Percentiles rank a stretch among this genome's conserved stretches.
Evolutionary conservation across 2,329 filamentous ascomycete genomes (phyloP).

Genomic region (Alternaria atra): DNA sequence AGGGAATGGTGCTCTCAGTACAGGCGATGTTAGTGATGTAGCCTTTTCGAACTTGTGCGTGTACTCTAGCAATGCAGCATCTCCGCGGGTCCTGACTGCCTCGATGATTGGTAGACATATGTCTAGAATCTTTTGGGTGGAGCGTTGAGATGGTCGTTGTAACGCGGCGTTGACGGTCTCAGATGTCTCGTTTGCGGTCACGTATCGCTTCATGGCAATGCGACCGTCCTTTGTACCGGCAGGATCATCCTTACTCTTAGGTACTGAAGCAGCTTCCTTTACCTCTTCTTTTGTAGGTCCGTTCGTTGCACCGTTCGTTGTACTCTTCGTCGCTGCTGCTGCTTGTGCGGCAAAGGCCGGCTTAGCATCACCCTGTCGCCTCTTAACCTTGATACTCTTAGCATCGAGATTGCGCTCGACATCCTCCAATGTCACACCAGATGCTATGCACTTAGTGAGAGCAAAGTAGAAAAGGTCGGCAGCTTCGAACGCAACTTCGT

Average conservation of each 20-base stretch:
- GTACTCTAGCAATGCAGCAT: slow-evolving; percentile 88
- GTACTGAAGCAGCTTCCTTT: slow-evolving; percentile 63
- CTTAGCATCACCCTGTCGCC: slow-evolving; percentile 93
- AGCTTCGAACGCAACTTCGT: slow-evolving; percentile 91
- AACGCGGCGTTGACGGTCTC: slow-evolving; percentile 76
- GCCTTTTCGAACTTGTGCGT: slow-evolving; percentile 99
- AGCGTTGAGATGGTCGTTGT: slow-evolving; percentile 90
- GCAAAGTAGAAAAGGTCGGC: slow-evolving; percentile 97
- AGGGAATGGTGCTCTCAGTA: slow-evolving; percentile 89
- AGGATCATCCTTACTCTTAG: slow-evolving; percentile 62
- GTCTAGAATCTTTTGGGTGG: slow-evolving; percentile 90
- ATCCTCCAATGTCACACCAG: slow-evolving; percentile 85
- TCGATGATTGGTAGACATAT: slow-evolving; percentile 93
- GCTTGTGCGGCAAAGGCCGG: slow-evolving; percentile 88
- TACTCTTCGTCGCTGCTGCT: slow-evolving; percentile 21
- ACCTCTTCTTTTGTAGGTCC: slow-evolving; percentile 51
- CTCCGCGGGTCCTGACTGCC: slow-evolving; percentile 82
- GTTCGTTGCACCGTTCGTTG: slow-evolving; percentile 30
- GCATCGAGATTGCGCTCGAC: slow-evolving; percentile 92
- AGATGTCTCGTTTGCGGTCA: slow-evolving; percentile 70
- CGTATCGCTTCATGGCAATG: slow-evolving; percentile 84
- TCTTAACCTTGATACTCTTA: slow-evolving; percentile 94
- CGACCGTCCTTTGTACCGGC: slow-evolving; percentile 62
- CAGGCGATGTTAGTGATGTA: slow-evolving; percentile 85
- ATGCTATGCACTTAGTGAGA: slow-evolving; percentile 84